These are phyloP conservation scores for Penstemon newberryi DNA, from an alignment of 257 asterid species.

Conservation along the genomic window DNA sequence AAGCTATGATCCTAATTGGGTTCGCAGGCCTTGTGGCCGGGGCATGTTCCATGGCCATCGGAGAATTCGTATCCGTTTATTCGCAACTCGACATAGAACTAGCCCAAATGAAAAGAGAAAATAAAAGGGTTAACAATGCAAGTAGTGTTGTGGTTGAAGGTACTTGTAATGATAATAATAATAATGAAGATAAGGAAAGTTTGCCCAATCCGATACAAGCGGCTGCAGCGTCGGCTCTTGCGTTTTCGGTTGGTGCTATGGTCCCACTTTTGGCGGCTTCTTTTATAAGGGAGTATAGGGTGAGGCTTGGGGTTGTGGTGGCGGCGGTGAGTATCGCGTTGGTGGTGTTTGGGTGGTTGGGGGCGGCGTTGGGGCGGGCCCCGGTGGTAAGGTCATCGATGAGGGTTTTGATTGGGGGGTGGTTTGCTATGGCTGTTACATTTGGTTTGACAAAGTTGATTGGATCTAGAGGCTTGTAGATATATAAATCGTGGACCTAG, in stretches of 20 bases:
- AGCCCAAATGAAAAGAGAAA: constrained; percentile 40
- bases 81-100: constrained; percentile 52
- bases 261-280: constrained; percentile 60
- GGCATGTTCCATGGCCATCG: constrained; percentile 58
- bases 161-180: background rate
- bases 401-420: constrained; percentile 67
- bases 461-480: constrained; percentile 35
- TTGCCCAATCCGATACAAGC: constrained; percentile 50
- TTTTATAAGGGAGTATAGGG: constrained; percentile 41
- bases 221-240: constrained; percentile 49
- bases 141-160: background rate
- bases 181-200: constrained; percentile 11
- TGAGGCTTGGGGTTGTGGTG: constrained; percentile 41
- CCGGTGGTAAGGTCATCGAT: constrained; percentile 44
- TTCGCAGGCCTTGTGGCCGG: constrained; percentile 59
- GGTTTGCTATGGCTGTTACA: constrained; percentile 66
- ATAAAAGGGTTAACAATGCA: constrained; percentile 11
- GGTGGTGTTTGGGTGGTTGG: constrained; percentile 53
- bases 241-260: constrained; percentile 46
- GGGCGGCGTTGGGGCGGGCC: constrained; percentile 52
- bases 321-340: constrained; percentile 43
- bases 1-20: constrained; percentile 54
- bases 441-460: constrained; percentile 56
- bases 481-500: background rate
- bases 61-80: constrained; percentile 54